A percentile compares a stretch with the other conserved stretches of the same genome.
Conservation (phyloP, 2,329 filamentous ascomycete genomes). For the Phialophora tarda region DNA sequence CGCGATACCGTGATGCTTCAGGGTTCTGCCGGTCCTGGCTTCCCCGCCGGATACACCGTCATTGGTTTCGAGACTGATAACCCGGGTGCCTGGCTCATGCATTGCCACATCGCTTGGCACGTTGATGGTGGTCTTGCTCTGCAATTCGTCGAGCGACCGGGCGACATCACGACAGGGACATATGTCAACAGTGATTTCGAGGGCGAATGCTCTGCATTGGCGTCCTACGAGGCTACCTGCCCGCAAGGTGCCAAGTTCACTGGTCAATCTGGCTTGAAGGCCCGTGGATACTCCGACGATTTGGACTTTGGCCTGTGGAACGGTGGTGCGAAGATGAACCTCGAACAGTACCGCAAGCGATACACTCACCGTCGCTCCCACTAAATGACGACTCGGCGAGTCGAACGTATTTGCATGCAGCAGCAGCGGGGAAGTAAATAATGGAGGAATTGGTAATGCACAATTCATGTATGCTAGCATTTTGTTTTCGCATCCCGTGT, state of each 20-base stretch:
- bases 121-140: constrained; percentile 68
- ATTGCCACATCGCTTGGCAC: constrained; percentile 84
- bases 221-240: constrained; percentile 21
- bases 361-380: constrained; percentile 22
- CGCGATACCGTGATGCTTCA: constrained; percentile 62
- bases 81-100: constrained; percentile 70
- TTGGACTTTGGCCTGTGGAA: constrained; percentile 19
- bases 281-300: constrained; percentile 20
- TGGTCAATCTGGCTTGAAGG: constrained; percentile 31
- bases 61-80: constrained; percentile 57
- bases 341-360: constrained; percentile 27
- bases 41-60: constrained; percentile 63
- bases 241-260: constrained; percentile 23
- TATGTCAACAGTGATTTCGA: constrained; percentile 33
- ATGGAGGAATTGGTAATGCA: constrained; percentile 24
- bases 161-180: constrained; percentile 26
- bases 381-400: constrained; percentile 15
- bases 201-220: constrained; percentile 32
- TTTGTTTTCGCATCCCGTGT: constrained; percentile 19
- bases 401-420: constrained; percentile 21
- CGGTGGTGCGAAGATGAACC: constrained; percentile 26
- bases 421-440: constrained; percentile 26
- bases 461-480: constrained; percentile 25
- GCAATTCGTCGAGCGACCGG: constrained; percentile 45
- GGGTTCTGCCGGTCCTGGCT: constrained; percentile 28